phyloP scores from a whole-genome alignment of 1,284 basidiomycete genomes.

The Pyrrhoderma lamaoense region DNA sequence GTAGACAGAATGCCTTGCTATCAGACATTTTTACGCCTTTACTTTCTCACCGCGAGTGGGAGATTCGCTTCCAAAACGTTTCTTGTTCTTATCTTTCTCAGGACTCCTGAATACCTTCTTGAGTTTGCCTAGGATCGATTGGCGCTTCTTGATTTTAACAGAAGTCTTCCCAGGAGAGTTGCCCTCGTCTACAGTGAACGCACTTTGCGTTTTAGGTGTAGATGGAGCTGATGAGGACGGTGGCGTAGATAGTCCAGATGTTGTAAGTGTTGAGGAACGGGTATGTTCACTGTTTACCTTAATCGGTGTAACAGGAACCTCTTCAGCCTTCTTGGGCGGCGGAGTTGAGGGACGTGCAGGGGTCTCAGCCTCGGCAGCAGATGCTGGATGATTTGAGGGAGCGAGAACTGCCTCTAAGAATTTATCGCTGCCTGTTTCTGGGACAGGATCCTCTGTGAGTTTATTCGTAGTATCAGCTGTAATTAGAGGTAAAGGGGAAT shows the following conservation, averaged over 20 bases:
- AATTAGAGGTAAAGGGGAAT: slow-evolving; percentile 11
- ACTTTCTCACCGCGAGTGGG: not conserved
- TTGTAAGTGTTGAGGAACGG: not conserved
- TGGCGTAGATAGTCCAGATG: slow-evolving; percentile 6
- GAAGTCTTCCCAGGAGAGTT: slow-evolving; percentile 13
- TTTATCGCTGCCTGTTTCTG: not conserved
- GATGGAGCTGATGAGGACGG: slow-evolving; percentile 15
- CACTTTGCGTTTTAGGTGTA: slow-evolving; percentile 13
- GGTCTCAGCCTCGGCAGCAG: slow-evolving; percentile 10
- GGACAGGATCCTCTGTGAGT: not conserved
- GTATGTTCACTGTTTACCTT: slow-evolving; percentile 3
- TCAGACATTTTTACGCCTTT: not conserved
- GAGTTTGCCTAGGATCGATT: slow-evolving; percentile 25
- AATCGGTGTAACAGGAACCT: slow-evolving; percentile 11
- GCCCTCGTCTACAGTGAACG: slow-evolving; percentile 5
- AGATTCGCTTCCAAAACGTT: not conserved
- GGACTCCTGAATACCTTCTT: slow-evolving; percentile 22
- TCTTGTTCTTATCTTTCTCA: slow-evolving; percentile 13
- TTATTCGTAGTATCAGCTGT: not conserved
- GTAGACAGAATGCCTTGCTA: too few relatives aligned
- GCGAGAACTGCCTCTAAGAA: not conserved
- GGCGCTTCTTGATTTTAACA: slow-evolving; percentile 24
- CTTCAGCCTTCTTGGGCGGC: slow-evolving; percentile 4
- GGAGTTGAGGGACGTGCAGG: slow-evolving; percentile 13
- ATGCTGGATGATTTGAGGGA: slow-evolving; percentile 3